Conservation (phyloP, 2,329 filamentous ascomycete genomes). For the Botrytis medusae region DNA sequence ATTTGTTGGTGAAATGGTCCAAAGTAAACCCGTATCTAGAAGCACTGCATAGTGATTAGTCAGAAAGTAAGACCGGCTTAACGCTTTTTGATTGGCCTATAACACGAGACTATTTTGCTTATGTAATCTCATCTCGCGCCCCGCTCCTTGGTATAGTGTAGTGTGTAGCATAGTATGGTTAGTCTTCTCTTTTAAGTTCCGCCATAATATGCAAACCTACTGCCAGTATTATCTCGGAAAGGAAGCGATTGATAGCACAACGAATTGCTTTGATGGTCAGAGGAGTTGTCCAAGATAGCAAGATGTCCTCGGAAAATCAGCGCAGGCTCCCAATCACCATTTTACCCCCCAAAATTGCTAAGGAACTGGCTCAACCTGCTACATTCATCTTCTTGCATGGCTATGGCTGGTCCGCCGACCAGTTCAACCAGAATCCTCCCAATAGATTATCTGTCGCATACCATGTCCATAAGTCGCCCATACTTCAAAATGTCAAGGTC, state of each 20-base stretch:
- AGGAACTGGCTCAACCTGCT: slow-evolving; percentile 1
- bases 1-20: background rate
- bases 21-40: background rate
- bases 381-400: slow-evolving; percentile 28
- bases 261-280: no score
- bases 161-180: no score
- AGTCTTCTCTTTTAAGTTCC: background rate
- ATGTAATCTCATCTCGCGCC: no score
- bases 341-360: background rate
- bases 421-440: slow-evolving; percentile 20
- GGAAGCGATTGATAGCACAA: background rate
- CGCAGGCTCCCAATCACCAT: slow-evolving; percentile 23
- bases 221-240: background rate
- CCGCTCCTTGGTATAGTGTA: background rate
- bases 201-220: background rate
- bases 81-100: no score
- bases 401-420: slow-evolving; percentile 21
- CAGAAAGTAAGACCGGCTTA: no score
- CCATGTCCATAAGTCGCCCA: slow-evolving; percentile 24
- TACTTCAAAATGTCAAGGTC: slow-evolving; percentile 25
- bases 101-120: no score
- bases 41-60: no score
- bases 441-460: slow-evolving; percentile 22
- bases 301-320: background rate
- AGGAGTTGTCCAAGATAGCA: background rate